Evolutionary conservation across 148 eudicot genomes (phyloP).

Genomic region (Nepenthes mirabilis): DNA sequence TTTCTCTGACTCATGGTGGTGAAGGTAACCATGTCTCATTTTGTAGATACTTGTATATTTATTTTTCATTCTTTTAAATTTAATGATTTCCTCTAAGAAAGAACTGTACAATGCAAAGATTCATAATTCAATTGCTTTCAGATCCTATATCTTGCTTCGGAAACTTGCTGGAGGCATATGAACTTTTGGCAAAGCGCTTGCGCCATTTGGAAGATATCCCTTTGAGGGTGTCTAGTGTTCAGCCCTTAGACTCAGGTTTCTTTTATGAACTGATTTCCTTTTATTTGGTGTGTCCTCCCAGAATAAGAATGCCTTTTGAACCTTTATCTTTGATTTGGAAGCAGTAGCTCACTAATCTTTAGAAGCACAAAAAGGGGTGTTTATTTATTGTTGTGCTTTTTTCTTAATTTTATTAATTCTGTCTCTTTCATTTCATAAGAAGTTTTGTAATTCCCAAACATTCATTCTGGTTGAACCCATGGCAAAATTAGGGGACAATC

Average conservation of each 20-base stretch:
- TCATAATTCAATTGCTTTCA: conserved; percentile 14
- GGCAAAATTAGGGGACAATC: too few relatives aligned
- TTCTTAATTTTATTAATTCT: too few relatives aligned
- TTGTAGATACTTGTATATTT: not conserved
- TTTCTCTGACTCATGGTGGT: conserved; percentile 45
- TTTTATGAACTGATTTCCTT: too few relatives aligned
- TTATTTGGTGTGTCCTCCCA: too few relatives aligned
- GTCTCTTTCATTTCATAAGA: too few relatives aligned
- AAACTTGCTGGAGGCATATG: conserved; percentile 53
- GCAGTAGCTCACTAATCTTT: too few relatives aligned
- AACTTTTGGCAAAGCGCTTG: conserved; percentile 49
- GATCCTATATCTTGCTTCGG: conserved; percentile 57
- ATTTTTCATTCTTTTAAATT: not conserved
- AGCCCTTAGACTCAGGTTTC: conserved; percentile 85
- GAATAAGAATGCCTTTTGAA: too few relatives aligned
- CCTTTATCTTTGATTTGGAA: too few relatives aligned
- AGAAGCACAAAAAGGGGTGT: too few relatives aligned
- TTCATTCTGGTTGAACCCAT: too few relatives aligned
- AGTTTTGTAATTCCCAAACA: too few relatives aligned
- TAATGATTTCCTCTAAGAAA: not conserved
- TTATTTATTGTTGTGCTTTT: too few relatives aligned
- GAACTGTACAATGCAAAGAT: not conserved
- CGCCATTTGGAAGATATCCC: conserved; percentile 78
- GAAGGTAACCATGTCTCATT: conserved; percentile 29
- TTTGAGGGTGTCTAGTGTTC: conserved; percentile 78